Conservation (phyloP, 2,329 filamentous ascomycete genomes). For the Colletotrichum shisoi region DNA sequence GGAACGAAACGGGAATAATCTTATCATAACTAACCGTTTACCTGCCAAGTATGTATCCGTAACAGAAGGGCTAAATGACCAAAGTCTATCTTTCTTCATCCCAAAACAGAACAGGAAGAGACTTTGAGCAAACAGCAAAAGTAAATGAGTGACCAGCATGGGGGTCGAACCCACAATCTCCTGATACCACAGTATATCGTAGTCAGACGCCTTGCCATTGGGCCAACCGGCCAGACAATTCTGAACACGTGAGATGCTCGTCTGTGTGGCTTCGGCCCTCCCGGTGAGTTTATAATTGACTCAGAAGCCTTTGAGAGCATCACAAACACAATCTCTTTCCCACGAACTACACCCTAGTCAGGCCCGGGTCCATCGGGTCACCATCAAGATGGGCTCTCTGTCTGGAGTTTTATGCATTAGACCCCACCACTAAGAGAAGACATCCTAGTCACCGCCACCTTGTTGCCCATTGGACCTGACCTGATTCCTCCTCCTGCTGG, state of each 20-base stretch:
- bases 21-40: no score
- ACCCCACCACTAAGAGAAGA: neutral
- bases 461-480: neutral
- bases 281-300: no score
- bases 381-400: neutral
- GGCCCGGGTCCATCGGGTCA: neutral
- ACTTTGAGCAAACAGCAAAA: neutral
- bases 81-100: neutral
- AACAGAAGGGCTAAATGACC: no score
- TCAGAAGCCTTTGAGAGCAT: no score
- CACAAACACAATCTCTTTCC: no score
- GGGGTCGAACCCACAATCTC: conserved; percentile 40
- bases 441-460: conserved; percentile 11
- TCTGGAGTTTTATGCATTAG: no score
- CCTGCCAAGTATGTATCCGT: no score
- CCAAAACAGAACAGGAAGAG: neutral
- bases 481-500: no score
- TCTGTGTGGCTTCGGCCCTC: neutral
- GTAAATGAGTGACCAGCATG: conserved; percentile 34
- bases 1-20: no score
- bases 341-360: no score
- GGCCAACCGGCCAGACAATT: conserved; percentile 44
- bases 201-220: conserved; percentile 56
- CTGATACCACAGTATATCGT: conserved; percentile 44
- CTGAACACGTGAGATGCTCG: conserved; percentile 7